Base-by-base conservation (phyloP, 2,329 filamentous ascomycete species). In the Septoria linicola region DNA sequence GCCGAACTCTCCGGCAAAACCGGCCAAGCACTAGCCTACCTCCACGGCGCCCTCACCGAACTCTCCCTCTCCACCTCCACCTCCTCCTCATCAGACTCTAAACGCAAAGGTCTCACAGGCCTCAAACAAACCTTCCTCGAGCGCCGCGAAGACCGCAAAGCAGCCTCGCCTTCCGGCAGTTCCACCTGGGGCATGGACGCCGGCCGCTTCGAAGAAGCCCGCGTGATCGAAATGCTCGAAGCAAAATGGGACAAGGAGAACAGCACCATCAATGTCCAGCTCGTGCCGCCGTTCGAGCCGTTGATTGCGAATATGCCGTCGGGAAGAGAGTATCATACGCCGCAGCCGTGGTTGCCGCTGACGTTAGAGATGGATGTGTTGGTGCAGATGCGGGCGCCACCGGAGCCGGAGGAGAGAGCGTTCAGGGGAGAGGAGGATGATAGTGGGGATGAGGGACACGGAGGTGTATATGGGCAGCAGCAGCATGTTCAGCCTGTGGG, bases 201-300 rank as follows among this genome's bases (percentile, higher is more conserved):
- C 0, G 92, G 93, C 1, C 85, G 81, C 62, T 72, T 89, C 14
- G 93, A 97, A 68, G 93, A 99, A 71, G 83, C 79, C 1, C 79
- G 90, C 49, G 86, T 97, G 2, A 77, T 96, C 44, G 88, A 93
- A 62, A 89, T 93, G 83, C 73, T 99, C 27, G 82, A 95, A 62
- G 79, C 77, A 31, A 96, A 96, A 68, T 96, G 93, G 92, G 83
- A 82, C 55, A 93, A 90, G 72, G 83, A 90, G 71, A 99, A 99
- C 66, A 89, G 96, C 69, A 95, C 88, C 83, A 85, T 96, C 63
- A 89, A 91, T 54, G 85, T 89, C 0, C 89, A 96, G 67, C 49
- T 76, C 1, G 80, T 97, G 25, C 89, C 91, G 0, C 78, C 87
- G 0, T 79, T 81, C 3, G 84, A 84, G 11, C 80, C 87, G 0